Conservation (phyloP, 495 filamentous ascomycete species). For the Neurospora tetrasperma region DNA sequence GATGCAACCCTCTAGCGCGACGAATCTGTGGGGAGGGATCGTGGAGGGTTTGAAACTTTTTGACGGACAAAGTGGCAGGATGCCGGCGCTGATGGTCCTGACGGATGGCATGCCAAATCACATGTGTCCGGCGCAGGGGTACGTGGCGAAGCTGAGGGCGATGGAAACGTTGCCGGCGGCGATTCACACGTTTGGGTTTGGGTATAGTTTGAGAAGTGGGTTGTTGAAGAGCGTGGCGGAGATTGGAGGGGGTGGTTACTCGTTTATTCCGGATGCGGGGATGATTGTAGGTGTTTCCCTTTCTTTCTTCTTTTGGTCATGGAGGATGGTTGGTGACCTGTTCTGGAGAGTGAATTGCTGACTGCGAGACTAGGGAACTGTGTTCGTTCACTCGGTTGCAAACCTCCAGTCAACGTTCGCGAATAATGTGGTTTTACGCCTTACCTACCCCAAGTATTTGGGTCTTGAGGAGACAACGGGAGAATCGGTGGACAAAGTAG, state of each 20-base stretch:
- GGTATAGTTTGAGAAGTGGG: slow-evolving; percentile 28
- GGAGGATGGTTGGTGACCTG: background rate
- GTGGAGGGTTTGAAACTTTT: slow-evolving; percentile 27
- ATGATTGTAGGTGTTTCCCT: slow-evolving; percentile 29
- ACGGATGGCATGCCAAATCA: slow-evolving; percentile 38
- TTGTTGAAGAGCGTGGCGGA: slow-evolving; percentile 38
- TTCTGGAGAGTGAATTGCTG: background rate
- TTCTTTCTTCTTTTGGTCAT: no score
- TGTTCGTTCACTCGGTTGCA: slow-evolving; percentile 38
- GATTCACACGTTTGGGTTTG: slow-evolving; percentile 41
- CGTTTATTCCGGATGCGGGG: slow-evolving; percentile 38
- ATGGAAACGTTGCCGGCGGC: slow-evolving; percentile 26
- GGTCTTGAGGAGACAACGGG: slow-evolving; percentile 26
- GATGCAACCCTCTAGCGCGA: slow-evolving; percentile 17
- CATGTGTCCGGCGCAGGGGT: slow-evolving; percentile 28
- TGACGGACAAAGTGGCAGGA: slow-evolving; percentile 6
- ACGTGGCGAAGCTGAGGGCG: slow-evolving; percentile 26
- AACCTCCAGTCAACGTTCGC: slow-evolving; percentile 38
- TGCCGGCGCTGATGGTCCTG: slow-evolving; percentile 35
- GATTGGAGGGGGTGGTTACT: slow-evolving; percentile 31
- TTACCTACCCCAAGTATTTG: slow-evolving; percentile 23
- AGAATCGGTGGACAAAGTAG: slow-evolving; percentile 19
- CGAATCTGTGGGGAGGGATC: slow-evolving; percentile 37
- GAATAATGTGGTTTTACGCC: slow-evolving; percentile 21
- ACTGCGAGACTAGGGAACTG: slow-evolving; percentile 21